Conservation (phyloP, 1,284 basidiomycete species). For the Cystobasidium sp. region DNA sequence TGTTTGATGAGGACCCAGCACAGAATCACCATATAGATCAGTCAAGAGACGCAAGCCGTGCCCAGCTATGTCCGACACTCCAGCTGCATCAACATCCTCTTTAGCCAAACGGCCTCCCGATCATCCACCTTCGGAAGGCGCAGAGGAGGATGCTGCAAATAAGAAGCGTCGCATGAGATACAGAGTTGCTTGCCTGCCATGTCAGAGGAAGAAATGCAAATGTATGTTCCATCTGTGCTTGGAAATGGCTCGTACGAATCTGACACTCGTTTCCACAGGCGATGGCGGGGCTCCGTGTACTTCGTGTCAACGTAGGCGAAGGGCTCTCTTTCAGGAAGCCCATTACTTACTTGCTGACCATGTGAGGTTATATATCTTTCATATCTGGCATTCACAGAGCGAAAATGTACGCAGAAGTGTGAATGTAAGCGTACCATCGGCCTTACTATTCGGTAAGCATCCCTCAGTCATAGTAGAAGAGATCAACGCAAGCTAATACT, state of each 20-base stretch:
- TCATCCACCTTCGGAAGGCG: neutral
- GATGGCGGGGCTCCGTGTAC: slow-evolving; percentile 24
- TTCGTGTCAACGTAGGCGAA: slow-evolving; percentile 1
- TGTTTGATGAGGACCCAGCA: neutral
- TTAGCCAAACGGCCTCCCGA: slow-evolving; percentile 2
- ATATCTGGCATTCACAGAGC: neutral
- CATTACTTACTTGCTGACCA: too few relatives aligned
- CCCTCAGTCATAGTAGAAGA: too few relatives aligned
- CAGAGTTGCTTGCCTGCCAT: slow-evolving; percentile 22
- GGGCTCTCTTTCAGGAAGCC: too few relatives aligned
- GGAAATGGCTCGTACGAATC: neutral
- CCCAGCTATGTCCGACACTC: neutral
- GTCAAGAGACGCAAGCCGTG: neutral
- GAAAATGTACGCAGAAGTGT: slow-evolving; percentile 13
- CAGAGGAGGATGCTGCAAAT: neutral
- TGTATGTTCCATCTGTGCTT: neutral
- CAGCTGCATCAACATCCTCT: neutral
- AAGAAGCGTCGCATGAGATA: slow-evolving; percentile 13
- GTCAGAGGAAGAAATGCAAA: slow-evolving; percentile 26
- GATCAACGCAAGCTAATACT: too few relatives aligned
- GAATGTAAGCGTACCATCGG: neutral
- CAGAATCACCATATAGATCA: neutral
- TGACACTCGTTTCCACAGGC: neutral
- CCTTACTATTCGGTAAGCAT: too few relatives aligned
- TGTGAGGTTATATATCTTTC: too few relatives aligned